Evolutionary conservation across 1,284 basidiomycete genomes (phyloP).

Genomic region (Pascua sp.): DNA sequence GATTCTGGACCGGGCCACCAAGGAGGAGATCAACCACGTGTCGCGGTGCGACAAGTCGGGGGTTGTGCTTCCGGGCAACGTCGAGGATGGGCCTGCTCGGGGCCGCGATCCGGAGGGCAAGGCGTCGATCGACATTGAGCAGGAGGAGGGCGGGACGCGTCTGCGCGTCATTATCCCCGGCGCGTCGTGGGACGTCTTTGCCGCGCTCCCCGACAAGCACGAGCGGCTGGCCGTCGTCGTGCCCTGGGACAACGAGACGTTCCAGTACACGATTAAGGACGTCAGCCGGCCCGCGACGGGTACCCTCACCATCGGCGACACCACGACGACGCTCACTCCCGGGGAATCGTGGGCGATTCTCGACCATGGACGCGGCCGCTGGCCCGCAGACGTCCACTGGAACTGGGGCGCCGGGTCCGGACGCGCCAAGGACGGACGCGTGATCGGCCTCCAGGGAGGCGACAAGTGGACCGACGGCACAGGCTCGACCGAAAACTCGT

Average conservation of each 20-base stretch:
- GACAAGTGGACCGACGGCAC: conserved; percentile 17
- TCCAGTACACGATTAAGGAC: conserved; percentile 21
- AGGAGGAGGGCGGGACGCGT: conserved; percentile 7
- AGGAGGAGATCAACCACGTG: background rate
- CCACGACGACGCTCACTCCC: background rate
- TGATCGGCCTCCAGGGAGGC: conserved; percentile 14
- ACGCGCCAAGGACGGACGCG: conserved; percentile 1
- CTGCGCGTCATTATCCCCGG: conserved; percentile 6
- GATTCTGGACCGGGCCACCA: conserved; percentile 6
- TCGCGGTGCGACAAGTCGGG: background rate
- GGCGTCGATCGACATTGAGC: conserved; percentile 7
- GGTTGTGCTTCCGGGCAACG: background rate
- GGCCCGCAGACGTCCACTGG: conserved; percentile 11
- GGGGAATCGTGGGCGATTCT: conserved; percentile 17
- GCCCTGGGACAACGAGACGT: conserved; percentile 13
- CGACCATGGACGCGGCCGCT: conserved; percentile 16
- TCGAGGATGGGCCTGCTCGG: conserved; percentile 7
- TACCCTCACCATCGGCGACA: conserved; percentile 1
- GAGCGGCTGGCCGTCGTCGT: conserved; percentile 17
- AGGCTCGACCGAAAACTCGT: conserved; percentile 14
- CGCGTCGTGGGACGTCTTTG: conserved; percentile 9
- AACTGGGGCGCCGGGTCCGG: conserved; percentile 16
- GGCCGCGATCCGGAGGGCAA: background rate
- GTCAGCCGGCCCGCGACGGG: conserved; percentile 12
- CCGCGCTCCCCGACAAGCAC: conserved; percentile 5